phyloP scores from a whole-genome alignment of 345 rosid genomes.

The Heritiera fomes region DNA sequence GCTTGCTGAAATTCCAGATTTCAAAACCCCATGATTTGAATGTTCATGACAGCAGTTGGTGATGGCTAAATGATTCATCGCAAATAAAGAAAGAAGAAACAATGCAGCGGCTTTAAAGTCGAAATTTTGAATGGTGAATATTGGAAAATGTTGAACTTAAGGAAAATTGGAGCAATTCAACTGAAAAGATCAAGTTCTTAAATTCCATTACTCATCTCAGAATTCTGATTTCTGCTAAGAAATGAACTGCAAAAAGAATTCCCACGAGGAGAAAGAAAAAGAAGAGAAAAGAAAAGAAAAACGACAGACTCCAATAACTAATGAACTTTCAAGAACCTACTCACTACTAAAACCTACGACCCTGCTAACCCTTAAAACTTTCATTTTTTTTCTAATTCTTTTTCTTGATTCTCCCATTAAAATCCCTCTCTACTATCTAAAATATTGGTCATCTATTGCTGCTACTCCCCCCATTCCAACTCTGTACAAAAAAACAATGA shows the following conservation, averaged over 20 bases:
- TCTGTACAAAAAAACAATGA: conserved; percentile 58
- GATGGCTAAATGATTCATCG: background rate
- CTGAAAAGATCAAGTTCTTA: conserved; percentile 18
- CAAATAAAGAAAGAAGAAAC: background rate
- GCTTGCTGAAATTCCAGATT: background rate
- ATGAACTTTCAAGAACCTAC: conserved; percentile 35
- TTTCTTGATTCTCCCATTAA: conserved; percentile 27
- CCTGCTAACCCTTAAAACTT: conserved; percentile 31
- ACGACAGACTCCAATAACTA: conserved; percentile 29
- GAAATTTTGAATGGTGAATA: too few relatives aligned
- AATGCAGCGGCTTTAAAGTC: background rate
- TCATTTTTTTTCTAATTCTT: conserved; percentile 28
- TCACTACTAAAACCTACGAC: conserved; percentile 36
- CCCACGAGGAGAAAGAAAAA: conserved; percentile 8
- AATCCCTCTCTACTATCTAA: conserved; percentile 30
- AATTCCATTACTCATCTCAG: conserved; percentile 43
- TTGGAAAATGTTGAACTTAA: too few relatives aligned
- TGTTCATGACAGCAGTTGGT: background rate
- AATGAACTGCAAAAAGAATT: conserved; percentile 66
- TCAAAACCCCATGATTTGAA: background rate
- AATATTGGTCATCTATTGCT: conserved; percentile 29
- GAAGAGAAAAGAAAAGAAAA: conserved; percentile 10
- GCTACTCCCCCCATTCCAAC: conserved; percentile 42
- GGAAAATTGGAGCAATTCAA: background rate
- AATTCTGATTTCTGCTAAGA: conserved; percentile 36